Evolutionary conservation across 2,329 filamentous ascomycete species (phyloP), one percentile per base, ranked within the genome.

Genomic region (Colletotrichum incanum): DNA sequence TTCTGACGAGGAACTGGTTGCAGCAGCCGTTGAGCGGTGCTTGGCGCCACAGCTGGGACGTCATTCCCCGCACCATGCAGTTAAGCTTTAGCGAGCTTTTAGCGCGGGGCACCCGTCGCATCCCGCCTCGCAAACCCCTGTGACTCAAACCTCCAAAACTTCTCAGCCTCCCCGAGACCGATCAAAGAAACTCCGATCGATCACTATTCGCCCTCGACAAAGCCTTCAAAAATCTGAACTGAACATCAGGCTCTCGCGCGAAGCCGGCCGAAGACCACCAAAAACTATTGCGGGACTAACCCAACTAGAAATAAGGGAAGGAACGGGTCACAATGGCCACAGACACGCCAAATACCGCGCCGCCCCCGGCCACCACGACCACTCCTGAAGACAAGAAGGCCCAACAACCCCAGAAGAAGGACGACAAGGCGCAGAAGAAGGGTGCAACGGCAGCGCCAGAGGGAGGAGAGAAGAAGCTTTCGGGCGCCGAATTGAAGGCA

Each of bases 401-500:
- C 37, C 60, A 73, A 39, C 60, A 50, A 50, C 31, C 65, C 23
- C 54, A 59, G n/a, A 61, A 71, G n/a, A 67, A 72, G 50, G 71
- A 72, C 20, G 68, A 59, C 8, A 64, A 56, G 26, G 34, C 52
- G 23, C 47, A 64, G 20, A 67, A 66, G 54, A 70, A 67, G 49
- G 67, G 66, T 16, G 26, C 54, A 14, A 16, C 63, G 2, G 68
- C 64, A 6, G 41, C 26, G 7, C 12, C 43, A 76, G 70, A 68
- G 11, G 80, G 78, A 60, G 70, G 65, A 67, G 84, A 84, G 69
- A 85, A 85, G 77, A 93, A 94, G 80, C 85, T 93, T 41, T 91
- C 93, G 1, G 88, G 89, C 45, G 94, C 94, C 26, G 93, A 97
- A 82, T 80, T 97, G 78, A 98, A 98, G 84, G 96, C 95, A 78